phyloP scores from a whole-genome alignment of 306 rosid species.

The Psophocarpus tetragonolobus region DNA sequence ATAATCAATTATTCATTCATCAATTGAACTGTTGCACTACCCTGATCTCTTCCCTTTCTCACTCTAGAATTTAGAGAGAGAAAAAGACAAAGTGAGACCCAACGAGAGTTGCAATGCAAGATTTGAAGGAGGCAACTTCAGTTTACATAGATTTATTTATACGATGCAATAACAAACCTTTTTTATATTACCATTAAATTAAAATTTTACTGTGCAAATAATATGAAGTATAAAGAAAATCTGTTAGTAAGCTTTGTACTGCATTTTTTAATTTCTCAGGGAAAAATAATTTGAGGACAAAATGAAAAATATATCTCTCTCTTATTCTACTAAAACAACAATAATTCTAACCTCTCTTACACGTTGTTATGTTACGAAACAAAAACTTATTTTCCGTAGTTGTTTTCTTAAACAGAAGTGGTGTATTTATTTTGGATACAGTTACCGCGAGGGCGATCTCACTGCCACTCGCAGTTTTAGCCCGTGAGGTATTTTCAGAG shows the following conservation, averaged over 20 bases:
- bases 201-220: neutral
- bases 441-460: neutral
- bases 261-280: neutral
- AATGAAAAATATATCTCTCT: neutral
- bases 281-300: neutral
- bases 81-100: conserved; percentile 11
- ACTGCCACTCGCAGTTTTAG: neutral
- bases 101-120: conserved; percentile 31
- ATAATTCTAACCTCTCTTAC: neutral
- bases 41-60: conserved; percentile 31
- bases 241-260: neutral
- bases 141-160: conserved; percentile 33
- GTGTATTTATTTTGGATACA: neutral
- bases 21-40: neutral
- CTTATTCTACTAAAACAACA: neutral
- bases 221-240: neutral
- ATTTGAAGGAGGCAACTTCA: conserved; percentile 14
- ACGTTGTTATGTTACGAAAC: neutral
- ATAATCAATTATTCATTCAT: neutral
- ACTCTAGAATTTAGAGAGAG: conserved; percentile 26
- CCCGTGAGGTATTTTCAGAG: neutral
- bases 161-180: neutral
- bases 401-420: neutral
- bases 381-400: neutral
- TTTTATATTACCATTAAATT: neutral